Base-by-base conservation (phyloP, 2,329 filamentous ascomycete species). In the Cordyceps cicadae region DNA sequence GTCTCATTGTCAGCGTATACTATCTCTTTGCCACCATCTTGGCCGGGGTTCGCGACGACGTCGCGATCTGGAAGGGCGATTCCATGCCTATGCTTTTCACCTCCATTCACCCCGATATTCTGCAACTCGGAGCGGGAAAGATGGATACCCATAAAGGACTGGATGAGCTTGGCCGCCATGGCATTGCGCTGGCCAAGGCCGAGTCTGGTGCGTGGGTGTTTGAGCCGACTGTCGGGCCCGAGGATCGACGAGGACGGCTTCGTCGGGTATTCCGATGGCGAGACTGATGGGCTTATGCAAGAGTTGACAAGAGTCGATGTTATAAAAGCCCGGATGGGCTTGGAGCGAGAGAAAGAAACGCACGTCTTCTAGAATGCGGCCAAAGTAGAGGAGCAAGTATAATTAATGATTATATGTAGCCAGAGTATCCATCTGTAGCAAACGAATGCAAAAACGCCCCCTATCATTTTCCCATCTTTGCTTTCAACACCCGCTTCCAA, bases 71-170 rank as follows among this genome's bases (percentile, higher is more conserved):
- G 73, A 76, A 76, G 59, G 67, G 69, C 21, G 70, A 72, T 50
- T 73, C 71, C 14, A 62, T 76, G 59, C 73, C 73, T 1, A 73
- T 76, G 72, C 62, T 75, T 9, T 76, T 76, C 56, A 74, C 70
- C 52, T 68, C 69, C 7, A 71, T 76, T 19, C 70, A 75, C 48
- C 64, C 66, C 6, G 66, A 66, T 29, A 73, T 75, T 37, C 67
- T 72, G 19, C 66, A 62, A 3, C 67, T 67, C 14, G 70, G 74
- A 5, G 56, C 62, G 0, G 64, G 72, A 46, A 71, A 67, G 17
- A 74, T 75, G 72, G 70, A 76, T 59, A 62, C 70, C 8, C 73
- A 73, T 2, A 67, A 70, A 26, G 72, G 73, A 0, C 63, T 75
- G 46, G 70, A 72, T 24, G 64, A 71, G n/a, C 64, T 75, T 11